Base-by-base conservation (phyloP, 2,329 filamentous ascomycete species). In the Cytospora piceicola region DNA sequence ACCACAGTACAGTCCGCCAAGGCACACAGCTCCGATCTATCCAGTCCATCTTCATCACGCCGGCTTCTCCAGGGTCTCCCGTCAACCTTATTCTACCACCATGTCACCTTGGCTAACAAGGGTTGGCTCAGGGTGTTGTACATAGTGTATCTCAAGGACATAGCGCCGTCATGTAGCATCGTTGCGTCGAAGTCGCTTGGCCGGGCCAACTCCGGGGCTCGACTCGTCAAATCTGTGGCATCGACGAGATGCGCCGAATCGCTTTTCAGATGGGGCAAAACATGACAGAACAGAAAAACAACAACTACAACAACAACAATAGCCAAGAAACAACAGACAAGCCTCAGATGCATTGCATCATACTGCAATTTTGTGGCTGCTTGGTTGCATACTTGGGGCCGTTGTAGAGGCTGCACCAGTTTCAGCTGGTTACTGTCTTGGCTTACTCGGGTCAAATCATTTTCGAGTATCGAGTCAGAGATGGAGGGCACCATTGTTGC, bases 351-450 rank as follows among this genome's bases (percentile, higher is more conserved):
- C 29, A 36, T 8, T 27, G 15, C 17, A 56, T 34, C 20, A 27
- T 24, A 36, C 7, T 15, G 34, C 55, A 27, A 24, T 36, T 27
- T 24, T 42, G 30, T 12, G 49, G 46, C 36, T 49, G 51, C 52
- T 34, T 36, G 58, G 49, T 11, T 63, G 64, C 64, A 59, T 63
- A 49, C 15, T 42, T 58, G 32, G 54, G 51, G 61, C 46, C 65
- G 53, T 42, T 34, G 20, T n/a, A 46, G 42, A 24, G 42, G 61
- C 61, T 53, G 65, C 63, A 49, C 61, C 51, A 58, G 53, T 64
- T 64, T 67, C 65, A 67, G 65, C 65, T 64, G 65, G 51, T 55
- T 61, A 53, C 32, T 32, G 53, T 52, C 42, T 61, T 29, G 58
- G 52, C 58, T 54, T 61, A 55, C 61, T 52, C 58, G 63, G 36